Evolutionary conservation across 768 basidiomycete species (phyloP).

Genomic region (Fistulinella prunicolor): DNA sequence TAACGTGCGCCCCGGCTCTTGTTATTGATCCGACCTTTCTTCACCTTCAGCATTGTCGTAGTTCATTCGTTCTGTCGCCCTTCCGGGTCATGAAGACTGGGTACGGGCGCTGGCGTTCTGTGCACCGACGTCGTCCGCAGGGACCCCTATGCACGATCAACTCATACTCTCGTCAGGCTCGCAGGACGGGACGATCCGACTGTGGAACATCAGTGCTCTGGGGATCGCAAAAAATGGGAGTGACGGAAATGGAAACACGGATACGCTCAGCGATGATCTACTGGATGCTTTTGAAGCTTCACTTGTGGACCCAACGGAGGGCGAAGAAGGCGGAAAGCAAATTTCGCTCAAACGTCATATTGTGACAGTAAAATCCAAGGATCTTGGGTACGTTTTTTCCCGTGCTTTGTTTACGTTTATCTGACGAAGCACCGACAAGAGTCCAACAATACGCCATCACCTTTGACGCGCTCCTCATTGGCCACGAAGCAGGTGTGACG

Average conservation of each 20-base stretch:
- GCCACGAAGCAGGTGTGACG: constrained; percentile 94
- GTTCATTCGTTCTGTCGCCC: constrained; percentile 58
- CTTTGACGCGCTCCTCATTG: constrained; percentile 90
- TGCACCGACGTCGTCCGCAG: constrained; percentile 25
- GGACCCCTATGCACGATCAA: constrained; percentile 26
- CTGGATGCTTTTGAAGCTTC: constrained; percentile 88
- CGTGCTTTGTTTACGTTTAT: constrained; percentile 23
- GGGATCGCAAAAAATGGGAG: constrained; percentile 17
- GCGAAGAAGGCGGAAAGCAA: constrained; percentile 77
- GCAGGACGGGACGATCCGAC: constrained; percentile 89
- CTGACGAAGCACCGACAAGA: constrained; percentile 27
- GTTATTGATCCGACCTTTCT: not conserved
- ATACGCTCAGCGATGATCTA: constrained; percentile 61
- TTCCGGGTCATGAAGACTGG: constrained; percentile 96
- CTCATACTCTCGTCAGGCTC: constrained; percentile 89
- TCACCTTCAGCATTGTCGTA: constrained; percentile 18
- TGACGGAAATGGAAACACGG: constrained; percentile 18
- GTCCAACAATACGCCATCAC: constrained; percentile 67
- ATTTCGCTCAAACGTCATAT: constrained; percentile 89
- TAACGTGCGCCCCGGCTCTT: constrained; percentile 37
- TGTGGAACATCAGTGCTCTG: constrained; percentile 80
- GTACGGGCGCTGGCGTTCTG: constrained; percentile 76
- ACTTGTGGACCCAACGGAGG: constrained; percentile 64
- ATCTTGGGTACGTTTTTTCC: constrained; percentile 14
- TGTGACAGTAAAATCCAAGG: constrained; percentile 55